Evolutionary conservation across 2,329 filamentous ascomycete genomes (phyloP), one percentile per base, ranked within the genome.

Genomic region (Aspergillus melleus): DNA sequence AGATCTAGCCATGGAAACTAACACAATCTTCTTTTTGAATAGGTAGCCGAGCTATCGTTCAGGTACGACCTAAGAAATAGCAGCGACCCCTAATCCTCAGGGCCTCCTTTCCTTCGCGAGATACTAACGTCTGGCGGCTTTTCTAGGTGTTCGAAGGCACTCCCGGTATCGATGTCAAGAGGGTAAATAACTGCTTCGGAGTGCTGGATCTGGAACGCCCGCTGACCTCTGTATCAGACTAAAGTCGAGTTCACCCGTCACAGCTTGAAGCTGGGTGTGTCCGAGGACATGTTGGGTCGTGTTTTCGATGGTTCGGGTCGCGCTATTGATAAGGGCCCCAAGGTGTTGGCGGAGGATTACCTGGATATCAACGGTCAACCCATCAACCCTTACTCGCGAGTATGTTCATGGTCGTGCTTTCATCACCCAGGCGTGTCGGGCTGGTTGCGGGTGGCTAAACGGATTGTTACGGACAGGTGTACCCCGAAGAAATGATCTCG

Each of bases 401-500:
- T 96, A 85, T 71, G 61, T 55, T 22, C 49, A 10, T 49, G 39
- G 22, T 52, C 26, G 44, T 24, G 29, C 26, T 55, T 4, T 19
- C 22, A n/a, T 30, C 32, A 0, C 11, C 11, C 10, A 6, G 29
- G 11, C 20, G 11, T 14, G 20, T 22, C 20, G 14, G 36, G 3
- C 9, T 54, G 12, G 24, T n/a, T 47, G 26, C 42, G 26, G 16
- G 36, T 22, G 29, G 61, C 63, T 67, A 61, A 36, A 20, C 10
- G n/a, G 22, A 24, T 8, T 39, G 49, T 39, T n/a, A 72, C 55
- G 20, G 49, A 32, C 36, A 96, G 92, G 91, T 96, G 69, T 99
- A 99, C 76, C 95, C 95, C 73, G 95, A 99, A 83, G 96, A 99
- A 81, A 99, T 99, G 94, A 98, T 99, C 73, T 95, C 94, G 39